Percentiles rank a stretch among this genome's conserved stretches.
phyloP scores from a whole-genome alignment of 352 stramenopile species.

The Phytophthora ohioensis region DNA sequence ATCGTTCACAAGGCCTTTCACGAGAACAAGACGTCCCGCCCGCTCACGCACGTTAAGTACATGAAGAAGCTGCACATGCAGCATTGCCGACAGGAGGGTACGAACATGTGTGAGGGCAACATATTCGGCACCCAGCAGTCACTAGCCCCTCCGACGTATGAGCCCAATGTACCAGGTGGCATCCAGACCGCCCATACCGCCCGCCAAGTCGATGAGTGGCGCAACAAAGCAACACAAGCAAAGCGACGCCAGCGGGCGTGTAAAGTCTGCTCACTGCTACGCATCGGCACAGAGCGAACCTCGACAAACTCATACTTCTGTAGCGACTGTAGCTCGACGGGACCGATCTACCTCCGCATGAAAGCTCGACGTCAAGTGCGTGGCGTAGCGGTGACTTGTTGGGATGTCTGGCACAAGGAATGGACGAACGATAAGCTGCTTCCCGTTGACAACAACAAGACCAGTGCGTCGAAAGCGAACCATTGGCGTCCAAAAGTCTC shows the following conservation, averaged over 20 bases:
- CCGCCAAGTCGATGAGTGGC: neutral
- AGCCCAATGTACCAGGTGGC: neutral
- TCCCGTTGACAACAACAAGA: neutral
- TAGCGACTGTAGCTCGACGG: neutral
- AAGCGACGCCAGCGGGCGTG: neutral
- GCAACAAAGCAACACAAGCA: neutral
- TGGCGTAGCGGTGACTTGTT: neutral
- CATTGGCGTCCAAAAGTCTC: neutral
- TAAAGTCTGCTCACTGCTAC: neutral
- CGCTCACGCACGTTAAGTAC: constrained; percentile 25
- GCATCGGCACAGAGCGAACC: neutral
- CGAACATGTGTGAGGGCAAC: constrained; percentile 28
- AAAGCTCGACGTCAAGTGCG: neutral
- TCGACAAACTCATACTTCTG: neutral
- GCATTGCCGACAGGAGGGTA: neutral
- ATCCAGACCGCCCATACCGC: neutral
- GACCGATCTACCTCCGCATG: neutral
- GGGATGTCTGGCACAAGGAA: constrained; percentile 5
- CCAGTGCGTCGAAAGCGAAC: neutral
- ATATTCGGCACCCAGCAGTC: constrained; percentile 6
- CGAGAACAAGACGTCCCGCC: constrained; percentile 7
- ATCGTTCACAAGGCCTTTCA: constrained; percentile 30
- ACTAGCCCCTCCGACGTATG: neutral
- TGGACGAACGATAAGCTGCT: neutral
- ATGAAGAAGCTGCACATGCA: constrained; percentile 21